These are phyloP conservation scores for Macrocybe sp. DNA, from an alignment of 1,284 basidiomycete genomes.

Conservation along the genomic window DNA sequence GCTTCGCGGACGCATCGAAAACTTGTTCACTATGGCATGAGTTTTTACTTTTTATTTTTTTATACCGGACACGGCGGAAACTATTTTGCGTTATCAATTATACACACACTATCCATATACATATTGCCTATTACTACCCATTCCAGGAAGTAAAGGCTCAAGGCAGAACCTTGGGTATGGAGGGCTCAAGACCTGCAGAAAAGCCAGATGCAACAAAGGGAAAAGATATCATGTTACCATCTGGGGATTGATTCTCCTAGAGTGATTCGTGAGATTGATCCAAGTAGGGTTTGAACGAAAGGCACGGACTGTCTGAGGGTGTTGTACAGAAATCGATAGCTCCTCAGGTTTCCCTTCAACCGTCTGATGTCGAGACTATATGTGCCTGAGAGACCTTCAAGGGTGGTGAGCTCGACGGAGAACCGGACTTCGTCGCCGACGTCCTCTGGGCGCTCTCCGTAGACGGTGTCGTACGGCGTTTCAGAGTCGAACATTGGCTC, in stretches of 20 bases:
- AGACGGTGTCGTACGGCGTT: constrained; percentile 44
- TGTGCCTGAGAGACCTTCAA: constrained; percentile 79
- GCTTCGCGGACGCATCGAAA: too few species aligned
- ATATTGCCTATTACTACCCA: too few species aligned
- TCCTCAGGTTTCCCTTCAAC: constrained; percentile 81
- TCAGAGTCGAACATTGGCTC: constrained; percentile 16
- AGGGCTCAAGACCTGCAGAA: too few species aligned
- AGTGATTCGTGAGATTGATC: background rate
- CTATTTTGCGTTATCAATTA: too few species aligned
- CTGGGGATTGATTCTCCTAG: background rate
- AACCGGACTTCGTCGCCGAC: constrained; percentile 89
- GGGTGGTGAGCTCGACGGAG: constrained; percentile 82
- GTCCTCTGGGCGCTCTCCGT: constrained; percentile 71
- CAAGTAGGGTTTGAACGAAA: background rate
- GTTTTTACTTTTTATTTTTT: too few species aligned
- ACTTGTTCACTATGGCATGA: too few species aligned
- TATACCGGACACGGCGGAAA: too few species aligned
- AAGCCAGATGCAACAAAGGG: background rate
- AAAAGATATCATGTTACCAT: too few species aligned
- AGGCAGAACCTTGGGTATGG: too few species aligned
- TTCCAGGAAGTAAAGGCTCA: too few species aligned
- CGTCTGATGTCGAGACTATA: constrained; percentile 87
- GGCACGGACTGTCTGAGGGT: constrained; percentile 71
- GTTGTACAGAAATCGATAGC: constrained; percentile 90
- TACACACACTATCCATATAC: too few species aligned